Percentiles rank a stretch among this genome's conserved stretches.
Evolutionary conservation across 257 asterid genomes (phyloP).

Genomic region (Paraleonurus japonicus): DNA sequence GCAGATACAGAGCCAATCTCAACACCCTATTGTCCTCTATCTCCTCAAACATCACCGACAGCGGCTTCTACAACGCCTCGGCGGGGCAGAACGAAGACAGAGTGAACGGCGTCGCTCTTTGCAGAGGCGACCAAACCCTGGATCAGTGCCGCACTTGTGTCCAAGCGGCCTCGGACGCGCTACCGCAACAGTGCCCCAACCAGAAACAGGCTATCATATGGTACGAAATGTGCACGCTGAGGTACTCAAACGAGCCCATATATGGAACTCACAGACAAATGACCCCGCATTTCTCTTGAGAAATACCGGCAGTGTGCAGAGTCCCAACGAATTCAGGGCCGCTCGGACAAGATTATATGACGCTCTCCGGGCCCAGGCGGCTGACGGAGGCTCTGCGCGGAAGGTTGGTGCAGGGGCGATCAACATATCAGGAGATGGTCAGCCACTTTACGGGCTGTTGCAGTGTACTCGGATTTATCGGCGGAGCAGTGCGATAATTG

Average conservation of each 20-base stretch:
- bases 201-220: conserved; percentile 10
- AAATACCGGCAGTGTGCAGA: background rate
- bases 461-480: conserved; percentile 31
- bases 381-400: background rate
- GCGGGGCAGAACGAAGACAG: conserved; percentile 20
- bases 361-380: conserved; percentile 18
- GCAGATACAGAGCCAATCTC: conserved; percentile 20
- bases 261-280: background rate
- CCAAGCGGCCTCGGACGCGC: background rate
- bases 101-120: conserved; percentile 16
- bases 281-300: accelerated
- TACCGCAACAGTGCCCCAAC: conserved; percentile 13
- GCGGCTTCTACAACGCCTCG: conserved; percentile 21
- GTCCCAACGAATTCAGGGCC: background rate
- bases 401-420: conserved; percentile 6
- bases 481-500: background rate
- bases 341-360: background rate
- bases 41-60: background rate
- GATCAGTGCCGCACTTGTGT: conserved; percentile 13
- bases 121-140: conserved; percentile 18
- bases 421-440: background rate
- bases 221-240: background rate
- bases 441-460: conserved; percentile 4
- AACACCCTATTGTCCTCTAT: conserved; percentile 20
- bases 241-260: conserved; percentile 21